Conservation (phyloP, 257 asterid species). For the Thymus quinquecostatus region DNA sequence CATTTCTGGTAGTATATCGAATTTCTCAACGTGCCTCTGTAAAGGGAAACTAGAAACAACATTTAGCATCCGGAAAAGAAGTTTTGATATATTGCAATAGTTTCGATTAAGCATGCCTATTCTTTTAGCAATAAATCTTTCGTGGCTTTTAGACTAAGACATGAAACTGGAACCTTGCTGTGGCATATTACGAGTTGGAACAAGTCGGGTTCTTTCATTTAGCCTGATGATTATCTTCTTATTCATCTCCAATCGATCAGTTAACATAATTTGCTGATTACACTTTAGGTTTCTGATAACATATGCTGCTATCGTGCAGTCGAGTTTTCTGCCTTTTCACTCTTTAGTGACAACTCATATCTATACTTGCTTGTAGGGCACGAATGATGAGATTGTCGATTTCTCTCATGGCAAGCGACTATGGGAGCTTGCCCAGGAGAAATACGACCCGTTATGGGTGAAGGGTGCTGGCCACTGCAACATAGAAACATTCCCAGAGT, state of each 20-base stretch:
- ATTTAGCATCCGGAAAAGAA: no score
- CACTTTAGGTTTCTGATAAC: no score
- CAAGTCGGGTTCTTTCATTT: background rate
- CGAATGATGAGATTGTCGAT: conserved; percentile 86
- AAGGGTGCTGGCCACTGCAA: conserved; percentile 99
- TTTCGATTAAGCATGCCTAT: no score
- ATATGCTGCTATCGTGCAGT: background rate
- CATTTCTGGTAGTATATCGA: background rate
- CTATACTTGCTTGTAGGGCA: conserved; percentile 62
- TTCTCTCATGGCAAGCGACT: conserved; percentile 91
- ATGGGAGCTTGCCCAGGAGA: conserved; percentile 96
- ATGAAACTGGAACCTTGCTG: background rate
- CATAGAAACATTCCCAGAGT: conserved; percentile 91
- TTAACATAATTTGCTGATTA: no score
- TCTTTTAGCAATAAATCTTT: background rate
- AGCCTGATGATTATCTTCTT: background rate
- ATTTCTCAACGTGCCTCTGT: background rate
- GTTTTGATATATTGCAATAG: no score
- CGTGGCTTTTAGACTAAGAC: background rate
- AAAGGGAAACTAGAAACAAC: background rate
- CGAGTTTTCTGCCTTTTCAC: background rate
- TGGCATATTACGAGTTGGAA: background rate
- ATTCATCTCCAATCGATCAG: background rate
- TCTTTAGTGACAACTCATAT: conserved; percentile 5
- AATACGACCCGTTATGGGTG: conserved; percentile 94